These are phyloP conservation scores for Debaryomyces castellii DNA, from an alignment of 805 yeast genomes.

Conservation along the genomic window DNA sequence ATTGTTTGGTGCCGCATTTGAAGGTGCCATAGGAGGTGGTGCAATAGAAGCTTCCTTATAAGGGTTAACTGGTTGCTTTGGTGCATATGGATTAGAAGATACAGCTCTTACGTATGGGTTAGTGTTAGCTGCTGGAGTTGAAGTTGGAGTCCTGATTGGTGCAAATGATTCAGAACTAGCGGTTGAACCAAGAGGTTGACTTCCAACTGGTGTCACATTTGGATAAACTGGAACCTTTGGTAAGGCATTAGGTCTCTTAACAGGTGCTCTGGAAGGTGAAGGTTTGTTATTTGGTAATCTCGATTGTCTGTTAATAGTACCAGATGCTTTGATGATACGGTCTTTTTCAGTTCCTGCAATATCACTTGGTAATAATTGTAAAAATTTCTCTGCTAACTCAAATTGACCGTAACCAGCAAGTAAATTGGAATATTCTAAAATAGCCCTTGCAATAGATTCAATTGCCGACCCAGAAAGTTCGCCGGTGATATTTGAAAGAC, in stretches of 20 bases:
- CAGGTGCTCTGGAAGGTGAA: neutral
- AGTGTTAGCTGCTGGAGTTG: conserved; percentile 11
- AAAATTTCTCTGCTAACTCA: conserved; percentile 71
- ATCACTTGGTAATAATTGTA: conserved; percentile 69
- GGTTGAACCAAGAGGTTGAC: conserved; percentile 14
- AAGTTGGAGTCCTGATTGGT: conserved; percentile 12
- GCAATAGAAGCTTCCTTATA: conserved; percentile 16
- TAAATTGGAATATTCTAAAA: conserved; percentile 78
- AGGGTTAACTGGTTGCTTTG: conserved; percentile 20
- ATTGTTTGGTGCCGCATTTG: conserved; percentile 15
- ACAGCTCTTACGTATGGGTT: conserved; percentile 33
- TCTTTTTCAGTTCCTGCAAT: conserved; percentile 70
- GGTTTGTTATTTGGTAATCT: conserved; percentile 5
- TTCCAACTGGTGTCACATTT: conserved; percentile 7
- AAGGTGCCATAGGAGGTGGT: conserved; percentile 23
- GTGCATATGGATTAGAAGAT: conserved; percentile 16
- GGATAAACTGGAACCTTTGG: conserved; percentile 2
- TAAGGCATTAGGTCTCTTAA: neutral
- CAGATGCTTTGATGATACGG: conserved; percentile 70
- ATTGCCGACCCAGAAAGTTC: conserved; percentile 43
- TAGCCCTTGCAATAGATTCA: conserved; percentile 54
- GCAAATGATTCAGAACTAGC: conserved; percentile 15
- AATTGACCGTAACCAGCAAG: conserved; percentile 82
- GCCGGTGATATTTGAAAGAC: conserved; percentile 40
- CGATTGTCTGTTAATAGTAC: conserved; percentile 12